Conservation (phyloP, 305 asterid species). For the Vinca major region DNA sequence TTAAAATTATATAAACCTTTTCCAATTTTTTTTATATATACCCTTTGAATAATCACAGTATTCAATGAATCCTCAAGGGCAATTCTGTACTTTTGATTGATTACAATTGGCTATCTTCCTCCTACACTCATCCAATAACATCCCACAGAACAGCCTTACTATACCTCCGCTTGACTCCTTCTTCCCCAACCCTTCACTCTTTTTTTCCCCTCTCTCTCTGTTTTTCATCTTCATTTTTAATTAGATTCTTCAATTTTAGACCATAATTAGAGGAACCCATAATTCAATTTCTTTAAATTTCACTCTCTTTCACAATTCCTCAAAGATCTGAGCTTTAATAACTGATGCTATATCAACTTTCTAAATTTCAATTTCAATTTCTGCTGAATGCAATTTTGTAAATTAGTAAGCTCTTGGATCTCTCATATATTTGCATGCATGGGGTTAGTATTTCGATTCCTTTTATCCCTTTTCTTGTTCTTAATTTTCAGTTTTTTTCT, state of each 20-base stretch:
- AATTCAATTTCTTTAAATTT: not conserved
- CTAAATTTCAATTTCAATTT: not conserved
- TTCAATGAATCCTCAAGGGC: not conserved
- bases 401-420: conserved; percentile 43
- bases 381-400: conserved; percentile 24
- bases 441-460: conserved; percentile 53
- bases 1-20: too few species aligned
- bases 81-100: conserved; percentile 2
- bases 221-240: not conserved
- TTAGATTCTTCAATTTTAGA: not conserved
- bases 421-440: conserved; percentile 54
- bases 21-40: too few species aligned
- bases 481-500: not conserved
- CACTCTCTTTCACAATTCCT: not conserved
- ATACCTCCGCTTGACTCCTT: conserved; percentile 3
- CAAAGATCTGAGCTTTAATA: conserved; percentile 22
- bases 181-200: not conserved
- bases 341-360: not conserved
- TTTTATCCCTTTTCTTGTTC: conserved; percentile 9
- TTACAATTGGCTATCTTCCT: conserved; percentile 11
- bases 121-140: conserved; percentile 10
- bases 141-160: conserved; percentile 7
- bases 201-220: not conserved
- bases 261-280: not conserved
- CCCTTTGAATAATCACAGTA: too few species aligned